A percentile compares a stretch with the other conserved stretches of the same genome.
Conservation (phyloP, 345 rosid species). For the Melaleuca alternifolia region DNA sequence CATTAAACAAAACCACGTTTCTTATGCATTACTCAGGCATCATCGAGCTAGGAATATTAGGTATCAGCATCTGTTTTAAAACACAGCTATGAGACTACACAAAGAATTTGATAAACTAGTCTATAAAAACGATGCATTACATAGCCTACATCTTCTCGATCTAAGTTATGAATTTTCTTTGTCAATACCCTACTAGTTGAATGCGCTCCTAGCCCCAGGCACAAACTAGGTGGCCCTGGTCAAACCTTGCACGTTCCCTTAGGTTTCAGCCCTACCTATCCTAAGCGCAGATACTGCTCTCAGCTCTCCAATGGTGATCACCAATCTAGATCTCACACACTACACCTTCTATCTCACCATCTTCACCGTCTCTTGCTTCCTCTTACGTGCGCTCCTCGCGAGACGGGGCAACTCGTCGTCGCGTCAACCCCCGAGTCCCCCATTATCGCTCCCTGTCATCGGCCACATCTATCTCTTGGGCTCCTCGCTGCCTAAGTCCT, state of each 20-base stretch:
- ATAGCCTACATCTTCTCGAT: neutral
- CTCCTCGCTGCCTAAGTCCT: conserved; percentile 22
- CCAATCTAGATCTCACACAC: neutral
- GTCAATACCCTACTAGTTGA: neutral
- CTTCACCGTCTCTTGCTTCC: conserved; percentile 7
- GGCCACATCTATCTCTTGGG: conserved; percentile 41
- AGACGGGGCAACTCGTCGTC: neutral
- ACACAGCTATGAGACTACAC: neutral
- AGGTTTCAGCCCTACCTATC: neutral
- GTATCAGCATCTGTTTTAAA: neutral
- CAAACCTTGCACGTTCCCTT: neutral
- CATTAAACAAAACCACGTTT: neutral
- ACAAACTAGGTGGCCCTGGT: neutral
- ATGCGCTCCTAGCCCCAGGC: neutral
- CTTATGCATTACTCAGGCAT: neutral
- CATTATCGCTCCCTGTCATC: conserved; percentile 30
- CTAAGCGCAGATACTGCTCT: neutral
- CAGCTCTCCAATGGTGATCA: neutral
- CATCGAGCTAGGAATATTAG: neutral
- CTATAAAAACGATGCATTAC: too few species aligned
- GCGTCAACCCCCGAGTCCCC: conserved; percentile 23
- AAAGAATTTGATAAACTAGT: neutral
- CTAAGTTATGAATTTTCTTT: neutral
- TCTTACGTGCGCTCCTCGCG: conserved; percentile 1
- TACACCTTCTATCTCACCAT: neutral